Conservation (phyloP, 768 basidiomycete genomes). For the Solioccasus polychromus region DNA sequence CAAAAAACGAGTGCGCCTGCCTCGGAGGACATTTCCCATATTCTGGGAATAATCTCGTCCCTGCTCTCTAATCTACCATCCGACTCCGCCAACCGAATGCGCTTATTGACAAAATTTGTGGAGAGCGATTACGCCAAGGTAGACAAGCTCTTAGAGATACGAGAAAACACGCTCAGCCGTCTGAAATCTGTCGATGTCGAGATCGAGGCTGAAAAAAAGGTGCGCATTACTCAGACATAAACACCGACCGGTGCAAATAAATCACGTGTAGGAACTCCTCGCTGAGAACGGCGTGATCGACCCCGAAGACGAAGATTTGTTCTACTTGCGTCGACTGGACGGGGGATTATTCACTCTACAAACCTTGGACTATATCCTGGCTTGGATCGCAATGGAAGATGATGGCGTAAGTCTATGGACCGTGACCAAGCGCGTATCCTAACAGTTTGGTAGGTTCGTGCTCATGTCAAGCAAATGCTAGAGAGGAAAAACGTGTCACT, state of each 20-base stretch:
- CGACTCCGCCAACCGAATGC: slow-evolving; percentile 74
- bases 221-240: slow-evolving; percentile 23
- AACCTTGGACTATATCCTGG: slow-evolving; percentile 89
- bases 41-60: slow-evolving; percentile 85
- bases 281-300: slow-evolving; percentile 56
- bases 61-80: slow-evolving; percentile 84
- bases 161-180: slow-evolving; percentile 64
- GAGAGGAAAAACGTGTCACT: slow-evolving; percentile 68
- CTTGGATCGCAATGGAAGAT: slow-evolving; percentile 97
- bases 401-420: slow-evolving; percentile 69
- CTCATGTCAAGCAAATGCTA: slow-evolving; percentile 75
- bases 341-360: slow-evolving; percentile 87
- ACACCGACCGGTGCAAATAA: not conserved
- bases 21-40: slow-evolving; percentile 83
- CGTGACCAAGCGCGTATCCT: not conserved
- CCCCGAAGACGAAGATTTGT: slow-evolving; percentile 65
- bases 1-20: slow-evolving; percentile 54
- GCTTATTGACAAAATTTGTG: slow-evolving; percentile 90
- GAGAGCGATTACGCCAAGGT: slow-evolving; percentile 92
- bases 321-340: slow-evolving; percentile 86
- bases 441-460: slow-evolving; percentile 58
- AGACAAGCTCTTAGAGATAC: slow-evolving; percentile 86
- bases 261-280: slow-evolving; percentile 43
- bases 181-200: slow-evolving; percentile 61
- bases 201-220: slow-evolving; percentile 69